Conservation (phyloP, 306 rosid species). For the Hippophae tibetana region DNA sequence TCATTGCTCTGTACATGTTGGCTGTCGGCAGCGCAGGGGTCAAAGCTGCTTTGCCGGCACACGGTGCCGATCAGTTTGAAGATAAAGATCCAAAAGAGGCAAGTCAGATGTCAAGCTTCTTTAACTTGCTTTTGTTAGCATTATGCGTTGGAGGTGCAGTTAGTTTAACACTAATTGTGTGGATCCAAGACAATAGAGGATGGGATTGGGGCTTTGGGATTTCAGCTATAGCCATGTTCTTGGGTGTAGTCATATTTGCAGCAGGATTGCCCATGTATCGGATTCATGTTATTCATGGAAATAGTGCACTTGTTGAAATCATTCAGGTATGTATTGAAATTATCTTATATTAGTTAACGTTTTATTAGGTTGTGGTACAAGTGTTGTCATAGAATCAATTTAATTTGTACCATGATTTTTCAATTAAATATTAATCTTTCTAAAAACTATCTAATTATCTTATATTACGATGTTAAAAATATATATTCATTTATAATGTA, state of each 20-base stretch:
- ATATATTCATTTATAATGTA: no score
- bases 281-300: constrained; percentile 40
- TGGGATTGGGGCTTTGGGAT: constrained; percentile 89
- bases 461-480: no score
- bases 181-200: constrained; percentile 64
- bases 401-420: no score
- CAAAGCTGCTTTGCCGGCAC: constrained; percentile 74
- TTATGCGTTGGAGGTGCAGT: constrained; percentile 56
- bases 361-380: no score
- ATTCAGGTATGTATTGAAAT: constrained; percentile 37
- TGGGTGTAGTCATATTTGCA: constrained; percentile 37
- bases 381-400: no score
- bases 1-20: constrained; percentile 45
- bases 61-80: constrained; percentile 89
- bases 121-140: constrained; percentile 54
- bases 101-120: constrained; percentile 62
- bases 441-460: no score
- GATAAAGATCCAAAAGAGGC: constrained; percentile 66
- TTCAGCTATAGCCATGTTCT: constrained; percentile 42
- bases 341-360: no score
- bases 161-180: constrained; percentile 67
- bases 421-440: no score
- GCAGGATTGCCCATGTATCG: constrained; percentile 66
- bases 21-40: constrained; percentile 60
- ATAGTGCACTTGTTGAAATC: constrained; percentile 51